Percentiles rank a stretch among this genome's conserved stretches.
phyloP scores from a whole-genome alignment of 768 basidiomycete species.

The Royoungia palumana region DNA sequence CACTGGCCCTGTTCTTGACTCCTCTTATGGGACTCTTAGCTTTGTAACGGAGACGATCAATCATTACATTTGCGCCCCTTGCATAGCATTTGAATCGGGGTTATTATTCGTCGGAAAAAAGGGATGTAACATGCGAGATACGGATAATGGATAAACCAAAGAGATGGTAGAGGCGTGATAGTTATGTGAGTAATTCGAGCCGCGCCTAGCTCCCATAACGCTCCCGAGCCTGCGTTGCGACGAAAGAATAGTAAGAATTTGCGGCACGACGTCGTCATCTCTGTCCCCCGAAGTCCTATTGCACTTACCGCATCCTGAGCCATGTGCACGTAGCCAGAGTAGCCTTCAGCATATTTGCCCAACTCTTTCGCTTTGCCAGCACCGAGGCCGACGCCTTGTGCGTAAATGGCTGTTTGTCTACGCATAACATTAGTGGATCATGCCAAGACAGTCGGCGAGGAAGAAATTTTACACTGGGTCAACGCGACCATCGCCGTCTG shows the following conservation, averaged over 20 bases:
- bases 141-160: conserved; percentile 15
- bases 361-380: conserved; percentile 87
- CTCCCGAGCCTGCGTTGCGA: conserved; percentile 34
- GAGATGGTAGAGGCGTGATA: conserved; percentile 4
- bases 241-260: conserved; percentile 24
- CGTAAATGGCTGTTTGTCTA: conserved; percentile 83
- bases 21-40: conserved; percentile 29
- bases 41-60: conserved; percentile 9
- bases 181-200: conserved; percentile 10
- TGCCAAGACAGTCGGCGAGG: background rate
- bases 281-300: conserved; percentile 19
- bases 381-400: conserved; percentile 86
- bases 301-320: conserved; percentile 63
- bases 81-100: conserved; percentile 5
- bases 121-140: conserved; percentile 10
- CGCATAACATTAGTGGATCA: conserved; percentile 8
- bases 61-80: background rate
- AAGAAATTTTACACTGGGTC: conserved; percentile 67
- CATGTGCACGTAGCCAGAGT: conserved; percentile 68
- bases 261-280: conserved; percentile 14
- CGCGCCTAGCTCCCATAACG: conserved; percentile 30
- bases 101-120: conserved; percentile 19
- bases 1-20: conserved; percentile 22
- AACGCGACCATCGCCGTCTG: conserved; percentile 76
- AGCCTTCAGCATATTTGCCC: conserved; percentile 65